Evolutionary conservation across 495 filamentous ascomycete genomes (phyloP), one percentile per base, ranked within the genome.

Genomic region (Aspergillus steynii): DNA sequence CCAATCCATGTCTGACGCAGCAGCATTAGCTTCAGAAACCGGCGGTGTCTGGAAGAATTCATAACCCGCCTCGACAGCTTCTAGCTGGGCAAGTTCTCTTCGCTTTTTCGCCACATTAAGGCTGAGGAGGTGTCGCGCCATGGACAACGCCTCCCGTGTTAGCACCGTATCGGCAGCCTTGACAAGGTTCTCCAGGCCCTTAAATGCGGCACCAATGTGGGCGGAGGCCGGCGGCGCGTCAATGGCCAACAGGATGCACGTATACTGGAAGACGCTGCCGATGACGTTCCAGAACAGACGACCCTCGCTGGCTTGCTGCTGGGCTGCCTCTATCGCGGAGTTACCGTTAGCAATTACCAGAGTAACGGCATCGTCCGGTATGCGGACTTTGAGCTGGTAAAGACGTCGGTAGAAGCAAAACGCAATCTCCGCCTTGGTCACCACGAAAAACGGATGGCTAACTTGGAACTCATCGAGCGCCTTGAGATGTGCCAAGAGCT

Each of bases 341-440:
- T 64, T 74, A 3, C 71, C 71, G 59, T 57, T 63, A 34, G 67
- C 61, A 53, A 74, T 70, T 51, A 74, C 14, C 5, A 66, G 29
- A 8, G 66, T 5, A 45, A 71, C 68, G 12, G 58, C 20, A 0
- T 70, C 64, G 29, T 71, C 64, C 26, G 71, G 29, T 51, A 74
- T 61, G 25, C 61, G 5, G 10, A 27, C 37, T 56, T 72, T 72
- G 46, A 69, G 65, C 56, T 69, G 69, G 53, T 72, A 72, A 56
- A 71, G 10, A 45, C 71, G 71, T 34, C 71, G 68, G 60, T 74
- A 74, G 63, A 74, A 74, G 53, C 69, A 72, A 34, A 74, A 65
- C 27, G 66, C 69, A 26, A 74, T 56, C 15, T 74, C 71, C 12
- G 69, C 69, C 56, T 69, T 74, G 0, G 71, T 72, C 48, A 69